phyloP scores from a whole-genome alignment of 78 protist genomes.

The Acrasis kona region DNA sequence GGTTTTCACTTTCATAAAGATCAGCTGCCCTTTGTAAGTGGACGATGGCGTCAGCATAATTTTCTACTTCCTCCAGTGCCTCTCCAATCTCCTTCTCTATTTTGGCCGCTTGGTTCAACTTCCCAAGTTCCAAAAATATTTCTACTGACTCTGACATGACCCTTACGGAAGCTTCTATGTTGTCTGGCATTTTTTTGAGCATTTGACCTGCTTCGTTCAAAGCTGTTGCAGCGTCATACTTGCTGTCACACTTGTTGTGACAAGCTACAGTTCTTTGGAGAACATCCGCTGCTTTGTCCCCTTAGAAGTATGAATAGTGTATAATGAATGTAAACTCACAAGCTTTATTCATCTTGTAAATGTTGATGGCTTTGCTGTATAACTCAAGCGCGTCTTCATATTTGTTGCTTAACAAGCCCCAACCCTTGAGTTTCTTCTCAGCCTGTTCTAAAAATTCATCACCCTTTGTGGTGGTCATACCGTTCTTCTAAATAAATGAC shows the following conservation, averaged over 20 bases:
- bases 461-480: slow-evolving; percentile 15
- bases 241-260: slow-evolving; percentile 18
- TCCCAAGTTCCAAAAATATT: slow-evolving; percentile 39
- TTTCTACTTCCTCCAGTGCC: slow-evolving; percentile 34
- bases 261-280: slow-evolving; percentile 38
- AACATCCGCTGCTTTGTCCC: slow-evolving; percentile 51
- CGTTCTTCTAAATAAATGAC: too few relatives aligned
- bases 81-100: slow-evolving; percentile 57
- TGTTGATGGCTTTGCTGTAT: slow-evolving; percentile 43
- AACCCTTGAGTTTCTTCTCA: slow-evolving; percentile 38
- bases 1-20: slow-evolving; percentile 10
- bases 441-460: slow-evolving; percentile 48
- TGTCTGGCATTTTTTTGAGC: not conserved
- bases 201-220: slow-evolving; percentile 41
- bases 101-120: slow-evolving; percentile 51
- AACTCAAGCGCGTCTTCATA: slow-evolving; percentile 53
- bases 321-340: slow-evolving; percentile 6
- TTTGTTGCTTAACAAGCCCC: slow-evolving; percentile 11
- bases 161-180: slow-evolving; percentile 22
- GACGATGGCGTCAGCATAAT: slow-evolving; percentile 39
- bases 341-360: slow-evolving; percentile 44
- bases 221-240: slow-evolving; percentile 50
- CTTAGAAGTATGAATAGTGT: too few relatives aligned
- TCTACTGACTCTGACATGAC: slow-evolving; percentile 37
- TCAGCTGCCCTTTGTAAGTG: slow-evolving; percentile 56